Base-by-base conservation (phyloP, 768 basidiomycete species). In the Xerocomus spinulosus region DNA sequence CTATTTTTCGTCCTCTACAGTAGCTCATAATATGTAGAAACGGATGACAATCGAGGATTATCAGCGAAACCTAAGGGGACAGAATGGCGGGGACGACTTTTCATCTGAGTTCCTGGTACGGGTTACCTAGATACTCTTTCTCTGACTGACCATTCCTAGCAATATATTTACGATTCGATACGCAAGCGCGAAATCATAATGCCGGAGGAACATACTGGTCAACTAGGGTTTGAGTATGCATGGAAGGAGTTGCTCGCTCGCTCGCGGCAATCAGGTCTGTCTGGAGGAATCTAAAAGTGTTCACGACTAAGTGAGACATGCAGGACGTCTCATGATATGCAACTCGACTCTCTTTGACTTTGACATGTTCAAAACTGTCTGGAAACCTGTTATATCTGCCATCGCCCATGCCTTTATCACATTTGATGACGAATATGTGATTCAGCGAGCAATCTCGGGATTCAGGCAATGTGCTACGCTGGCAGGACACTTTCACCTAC, bases 41-140 rank as follows among this genome's bases (percentile, higher is more conserved):
- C 80, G 92, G 4, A 99, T 99, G 96, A 77, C 91, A 2, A 80
- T 96, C 50, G 93, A 96, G 46, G 96, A 97, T 55, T 99, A 97
- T 67, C 82, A 78, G 64, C 81, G 80, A 53, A 99, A 99, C 68
- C 72, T 99, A 39, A 78, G 92, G 54, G 95, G 96, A 9, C 91
- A 96, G 23, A 98, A 99, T 59, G 85, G 85, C 37, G 83, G 84
- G 15, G 67, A 74, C 20, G 81, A 96, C 59, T 99, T 98, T 59
- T 80, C 88, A 4, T 64, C 82, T 0, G 90, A 91, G 52, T 98
- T 89, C 67, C 71, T 99, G 62, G 91, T 92, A 60, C 44, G 81
- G 43, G 5, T 8, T 44, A 10, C 37, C 7, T 6, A 1, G 9
- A 25, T 23, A 14, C 42, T n/a, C 29, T 34, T 36, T 26, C 34